Percentiles rank a stretch among this genome's conserved stretches.
Evolutionary conservation across 352 stramenopile species (phyloP).

Genomic region (Phytopythium aichiense): DNA sequence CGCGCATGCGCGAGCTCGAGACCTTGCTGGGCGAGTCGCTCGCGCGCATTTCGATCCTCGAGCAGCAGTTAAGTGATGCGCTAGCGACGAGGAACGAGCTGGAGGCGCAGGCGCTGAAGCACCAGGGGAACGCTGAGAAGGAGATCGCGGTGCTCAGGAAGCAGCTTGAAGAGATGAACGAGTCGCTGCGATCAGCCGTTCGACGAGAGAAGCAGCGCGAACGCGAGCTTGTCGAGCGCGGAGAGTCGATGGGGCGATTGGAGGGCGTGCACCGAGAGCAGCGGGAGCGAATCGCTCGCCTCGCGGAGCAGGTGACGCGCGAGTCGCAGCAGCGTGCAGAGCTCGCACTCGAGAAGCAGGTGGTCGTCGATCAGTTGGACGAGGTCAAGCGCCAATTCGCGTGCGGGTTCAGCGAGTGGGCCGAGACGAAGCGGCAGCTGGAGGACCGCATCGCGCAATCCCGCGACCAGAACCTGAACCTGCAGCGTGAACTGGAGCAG

Average conservation of each 20-base stretch:
- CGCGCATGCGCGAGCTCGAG: slow-evolving; percentile 64
- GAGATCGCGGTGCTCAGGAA: slow-evolving; percentile 32
- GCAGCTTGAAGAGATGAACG: slow-evolving; percentile 49
- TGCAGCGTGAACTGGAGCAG: slow-evolving; percentile 35
- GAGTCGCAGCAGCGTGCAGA: slow-evolving; percentile 45
- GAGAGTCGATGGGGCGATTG: slow-evolving; percentile 25
- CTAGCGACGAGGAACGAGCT: slow-evolving; percentile 18
- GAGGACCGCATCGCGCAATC: slow-evolving; percentile 31
- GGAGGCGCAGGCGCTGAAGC: slow-evolving; percentile 26
- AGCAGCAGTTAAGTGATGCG: background rate
- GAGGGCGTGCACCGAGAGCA: slow-evolving; percentile 36
- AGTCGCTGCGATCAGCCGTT: slow-evolving; percentile 22
- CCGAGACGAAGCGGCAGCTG: slow-evolving; percentile 28
- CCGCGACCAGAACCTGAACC: slow-evolving; percentile 22
- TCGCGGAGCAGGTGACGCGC: slow-evolving; percentile 47
- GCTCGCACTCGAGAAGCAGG: slow-evolving; percentile 42
- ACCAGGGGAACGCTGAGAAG: slow-evolving; percentile 12
- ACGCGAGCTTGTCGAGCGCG: slow-evolving; percentile 31
- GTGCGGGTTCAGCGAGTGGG: slow-evolving; percentile 24
- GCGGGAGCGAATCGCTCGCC: slow-evolving; percentile 46
- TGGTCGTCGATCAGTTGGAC: slow-evolving; percentile 42
- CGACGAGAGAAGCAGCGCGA: slow-evolving; percentile 38
- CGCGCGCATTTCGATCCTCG: slow-evolving; percentile 18
- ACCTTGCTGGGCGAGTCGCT: slow-evolving; percentile 50
- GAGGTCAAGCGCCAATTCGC: slow-evolving; percentile 33